Evolutionary conservation across 164 flowering plant genomes (phyloP).

Genomic region (Annona cherimola): DNA sequence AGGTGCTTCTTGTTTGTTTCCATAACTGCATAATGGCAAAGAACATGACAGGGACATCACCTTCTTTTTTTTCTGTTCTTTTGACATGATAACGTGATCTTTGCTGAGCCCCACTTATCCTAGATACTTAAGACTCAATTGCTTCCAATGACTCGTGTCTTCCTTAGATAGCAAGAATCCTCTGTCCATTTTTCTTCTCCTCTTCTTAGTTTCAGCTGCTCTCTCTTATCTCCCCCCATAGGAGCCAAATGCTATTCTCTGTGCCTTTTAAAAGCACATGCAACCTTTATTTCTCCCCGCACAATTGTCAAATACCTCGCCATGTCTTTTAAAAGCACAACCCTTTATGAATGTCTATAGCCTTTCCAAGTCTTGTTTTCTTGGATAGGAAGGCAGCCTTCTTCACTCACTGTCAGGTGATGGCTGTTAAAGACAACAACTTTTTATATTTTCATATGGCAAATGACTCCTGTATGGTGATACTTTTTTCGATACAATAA

Average conservation of each 20-base stretch:
- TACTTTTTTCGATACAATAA: too few species aligned
- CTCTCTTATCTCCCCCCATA: too few species aligned
- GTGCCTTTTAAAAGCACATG: too few species aligned
- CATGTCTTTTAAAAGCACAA: not conserved
- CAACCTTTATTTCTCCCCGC: too few species aligned
- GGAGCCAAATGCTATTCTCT: too few species aligned
- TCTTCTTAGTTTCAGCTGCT: too few species aligned
- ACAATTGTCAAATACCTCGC: not conserved
- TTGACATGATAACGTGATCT: not conserved
- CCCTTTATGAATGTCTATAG: not conserved
- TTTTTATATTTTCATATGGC: too few species aligned
- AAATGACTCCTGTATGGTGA: too few species aligned
- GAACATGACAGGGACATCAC: not conserved
- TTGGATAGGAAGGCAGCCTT: not conserved
- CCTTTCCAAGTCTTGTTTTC: not conserved
- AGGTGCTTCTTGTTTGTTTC: too few species aligned
- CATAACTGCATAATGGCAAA: too few species aligned
- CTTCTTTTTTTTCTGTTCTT: too few species aligned
- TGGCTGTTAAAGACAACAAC: not conserved
- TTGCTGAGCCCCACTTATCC: not conserved
- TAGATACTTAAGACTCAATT: not conserved
- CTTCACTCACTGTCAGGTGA: not conserved
- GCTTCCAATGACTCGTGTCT: not conserved
- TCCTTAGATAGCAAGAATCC: not conserved
- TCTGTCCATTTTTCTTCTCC: not conserved